These are phyloP conservation scores for Monoraphidium neglectum DNA, from an alignment of 139 green algal species.

Conservation along the genomic window DNA sequence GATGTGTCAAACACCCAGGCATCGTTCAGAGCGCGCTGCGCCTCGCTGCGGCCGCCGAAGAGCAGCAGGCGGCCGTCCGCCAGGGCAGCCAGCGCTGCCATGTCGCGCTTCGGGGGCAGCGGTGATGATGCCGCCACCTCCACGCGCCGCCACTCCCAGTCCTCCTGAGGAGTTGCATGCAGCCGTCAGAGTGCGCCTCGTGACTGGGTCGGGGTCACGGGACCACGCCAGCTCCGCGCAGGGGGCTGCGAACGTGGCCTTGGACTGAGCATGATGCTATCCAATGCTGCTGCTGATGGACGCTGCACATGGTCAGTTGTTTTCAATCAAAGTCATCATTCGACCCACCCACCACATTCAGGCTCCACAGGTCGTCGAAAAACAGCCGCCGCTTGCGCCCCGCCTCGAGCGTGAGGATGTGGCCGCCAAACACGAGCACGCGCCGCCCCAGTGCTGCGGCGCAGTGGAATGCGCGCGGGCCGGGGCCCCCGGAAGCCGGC, in stretches of 20 bases:
- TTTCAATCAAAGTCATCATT: too few relatives aligned
- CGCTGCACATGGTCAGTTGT: too few relatives aligned
- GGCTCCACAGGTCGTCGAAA: slow-evolving; percentile 77
- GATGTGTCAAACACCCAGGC: slow-evolving; percentile 66
- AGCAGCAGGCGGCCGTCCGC: slow-evolving; percentile 55
- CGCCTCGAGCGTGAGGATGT: slow-evolving; percentile 57
- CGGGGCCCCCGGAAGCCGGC: slow-evolving; percentile 12
- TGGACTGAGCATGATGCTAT: too few relatives aligned
- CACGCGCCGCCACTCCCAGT: slow-evolving; percentile 65
- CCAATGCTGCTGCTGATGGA: too few relatives aligned
- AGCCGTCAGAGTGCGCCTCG: too few relatives aligned
- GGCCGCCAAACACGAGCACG: slow-evolving; percentile 72
- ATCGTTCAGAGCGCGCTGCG: slow-evolving; percentile 60
- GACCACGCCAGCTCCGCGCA: too few relatives aligned
- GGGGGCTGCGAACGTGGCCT: too few relatives aligned
- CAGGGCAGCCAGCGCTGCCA: slow-evolving; percentile 60
- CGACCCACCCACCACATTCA: slow-evolving; percentile 46
- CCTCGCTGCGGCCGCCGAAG: slow-evolving; percentile 65
- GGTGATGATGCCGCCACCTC: slow-evolving; percentile 10
- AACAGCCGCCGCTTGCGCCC: slow-evolving; percentile 65
- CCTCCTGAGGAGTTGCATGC: slow-evolving; percentile 46
- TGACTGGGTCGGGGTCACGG: too few relatives aligned
- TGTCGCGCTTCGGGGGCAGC: slow-evolving; percentile 54
- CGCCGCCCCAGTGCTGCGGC: slow-evolving; percentile 42
- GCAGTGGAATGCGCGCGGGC: slow-evolving; percentile 68